Evolutionary conservation across 306 rosid species (phyloP), one percentile per base, ranked within the genome.

Genomic region (Styphnolobium japonicum): DNA sequence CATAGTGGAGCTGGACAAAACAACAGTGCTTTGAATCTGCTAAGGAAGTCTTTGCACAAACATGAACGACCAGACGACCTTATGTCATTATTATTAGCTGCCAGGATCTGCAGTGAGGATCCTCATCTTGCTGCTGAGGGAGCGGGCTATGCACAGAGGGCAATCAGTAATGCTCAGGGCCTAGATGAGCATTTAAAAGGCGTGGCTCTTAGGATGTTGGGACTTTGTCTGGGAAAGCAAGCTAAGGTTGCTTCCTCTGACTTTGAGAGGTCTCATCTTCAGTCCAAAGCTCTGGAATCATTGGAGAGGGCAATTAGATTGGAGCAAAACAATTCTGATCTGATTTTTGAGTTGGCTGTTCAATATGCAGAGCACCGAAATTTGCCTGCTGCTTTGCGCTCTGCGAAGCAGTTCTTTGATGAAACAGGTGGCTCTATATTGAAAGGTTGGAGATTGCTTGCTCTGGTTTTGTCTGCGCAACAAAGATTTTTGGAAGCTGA

Each of bases 371-470:
- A 90, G 76, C 91, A 88, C 57, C 87, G 98, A 33, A 96, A 96
- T 90, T 85, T 96, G 82, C 74, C 83, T 58, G 80, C 88, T 73
- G 96, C 99, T 77, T 73, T 90, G 85, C 90, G 84, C 43, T 90
- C 77, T 82, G 96, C 94, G 1, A 92, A 91, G 79, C 83, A 85
- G 79, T 96, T 84, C 81, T 84, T 93, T 71, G 88, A 96, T 83
- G 87, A 86, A 86, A 96, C 98, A 2, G 99, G 99, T 34, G 98
- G 99, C 18, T 96, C 96, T 25, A 14, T 84, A 34, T 72, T 88
- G 75, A 89, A 93, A 86, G 90, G 98, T 77, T 96, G 98, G 99
- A 91, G 87, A 86, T 81, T 93, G 89, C 93, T 96, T 67, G 98
- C 96, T 67, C 92, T 96, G 58, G 79, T 96, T 81, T 88, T 96